Conservation (phyloP, 257 asterid genomes). For the Solanum virginianum region DNA sequence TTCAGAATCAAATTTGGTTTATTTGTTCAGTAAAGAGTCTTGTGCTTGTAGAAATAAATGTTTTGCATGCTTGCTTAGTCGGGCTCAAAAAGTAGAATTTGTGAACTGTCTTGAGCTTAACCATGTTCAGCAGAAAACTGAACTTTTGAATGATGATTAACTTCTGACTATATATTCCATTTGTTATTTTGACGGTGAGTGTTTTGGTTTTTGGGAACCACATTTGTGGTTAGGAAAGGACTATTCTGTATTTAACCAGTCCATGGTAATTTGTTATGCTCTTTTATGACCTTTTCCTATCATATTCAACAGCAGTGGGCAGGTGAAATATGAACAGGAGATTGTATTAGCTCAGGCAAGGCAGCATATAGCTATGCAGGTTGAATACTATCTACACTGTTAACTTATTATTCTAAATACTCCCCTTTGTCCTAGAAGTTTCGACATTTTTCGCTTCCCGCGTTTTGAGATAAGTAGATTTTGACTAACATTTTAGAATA, state of each 20-base stretch:
- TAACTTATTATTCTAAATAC: background rate
- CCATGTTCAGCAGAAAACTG: background rate
- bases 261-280: background rate
- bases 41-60: background rate
- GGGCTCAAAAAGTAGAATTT: background rate
- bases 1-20: background rate
- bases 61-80: background rate
- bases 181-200: background rate
- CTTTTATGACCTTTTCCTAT: background rate
- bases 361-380: conserved; percentile 93
- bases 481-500: background rate
- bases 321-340: conserved; percentile 94
- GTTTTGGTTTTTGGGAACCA: background rate
- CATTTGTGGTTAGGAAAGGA: background rate
- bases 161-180: background rate
- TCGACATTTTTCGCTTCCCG: background rate
- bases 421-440: background rate
- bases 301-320: conserved; percentile 4
- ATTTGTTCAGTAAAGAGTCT: background rate
- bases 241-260: background rate
- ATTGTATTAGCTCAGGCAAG: conserved; percentile 76
- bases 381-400: conserved; percentile 4
- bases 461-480: background rate
- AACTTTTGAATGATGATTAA: background rate
- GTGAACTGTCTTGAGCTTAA: background rate